Evolutionary conservation across 1,139 yeast genomes (phyloP).

Genomic region (Yamadazyma dendronema): DNA sequence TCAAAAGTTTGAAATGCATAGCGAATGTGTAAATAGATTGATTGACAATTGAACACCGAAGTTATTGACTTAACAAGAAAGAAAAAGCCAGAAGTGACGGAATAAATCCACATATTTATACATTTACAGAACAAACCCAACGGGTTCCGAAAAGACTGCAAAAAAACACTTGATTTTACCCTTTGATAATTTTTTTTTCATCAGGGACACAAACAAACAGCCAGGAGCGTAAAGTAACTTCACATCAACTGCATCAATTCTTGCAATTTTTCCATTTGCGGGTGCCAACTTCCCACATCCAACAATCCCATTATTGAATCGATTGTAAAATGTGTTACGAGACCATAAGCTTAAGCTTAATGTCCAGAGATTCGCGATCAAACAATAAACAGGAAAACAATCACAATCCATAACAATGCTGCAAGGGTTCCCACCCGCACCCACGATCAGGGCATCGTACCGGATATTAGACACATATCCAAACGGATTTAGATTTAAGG

Average conservation of each 20-base stretch:
- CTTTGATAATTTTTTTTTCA: not conserved
- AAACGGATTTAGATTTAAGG: not conserved
- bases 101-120: not conserved
- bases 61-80: not conserved
- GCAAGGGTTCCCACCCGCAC: not conserved
- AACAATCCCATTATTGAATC: not conserved
- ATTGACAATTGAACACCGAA: not conserved
- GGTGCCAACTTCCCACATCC: not conserved
- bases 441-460: not conserved
- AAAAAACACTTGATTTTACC: not conserved
- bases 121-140: constrained; percentile 2
- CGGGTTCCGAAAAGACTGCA: not conserved
- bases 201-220: not conserved
- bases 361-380: not conserved
- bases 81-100: not conserved
- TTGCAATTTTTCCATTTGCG: not conserved
- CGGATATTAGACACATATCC: not conserved
- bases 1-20: constrained; percentile 15
- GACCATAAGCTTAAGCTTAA: not conserved
- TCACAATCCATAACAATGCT: not conserved
- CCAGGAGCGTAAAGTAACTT: not conserved
- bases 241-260: not conserved
- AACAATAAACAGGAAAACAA: not conserved
- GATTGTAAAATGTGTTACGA: not conserved
- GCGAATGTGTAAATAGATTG: constrained; percentile 10